A percentile compares a stretch with the other conserved stretches of the same genome.
phyloP scores from a whole-genome alignment of 352 stramenopile genomes.

The Phytophthora foliorum region DNA sequence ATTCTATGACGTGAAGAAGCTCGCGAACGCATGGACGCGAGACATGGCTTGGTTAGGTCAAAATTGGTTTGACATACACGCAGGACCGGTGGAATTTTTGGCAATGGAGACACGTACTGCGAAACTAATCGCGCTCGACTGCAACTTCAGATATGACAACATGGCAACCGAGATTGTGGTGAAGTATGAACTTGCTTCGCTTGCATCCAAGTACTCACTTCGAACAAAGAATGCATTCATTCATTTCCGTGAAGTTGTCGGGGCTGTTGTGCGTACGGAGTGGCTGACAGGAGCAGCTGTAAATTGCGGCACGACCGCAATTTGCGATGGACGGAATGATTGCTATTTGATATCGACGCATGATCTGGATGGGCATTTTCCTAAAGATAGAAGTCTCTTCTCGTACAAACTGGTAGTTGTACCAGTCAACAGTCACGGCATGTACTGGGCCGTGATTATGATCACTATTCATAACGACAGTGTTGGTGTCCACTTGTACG shows the following conservation, averaged over 20 bases:
- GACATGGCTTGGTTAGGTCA: neutral
- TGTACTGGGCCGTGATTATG: conserved; percentile 1
- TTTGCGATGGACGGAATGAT: conserved; percentile 1
- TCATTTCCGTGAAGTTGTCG: conserved; percentile 2
- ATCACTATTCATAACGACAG: neutral
- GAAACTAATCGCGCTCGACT: neutral
- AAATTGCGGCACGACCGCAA: neutral
- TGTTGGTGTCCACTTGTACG: neutral
- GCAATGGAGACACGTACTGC: neutral
- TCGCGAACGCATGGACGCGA: neutral
- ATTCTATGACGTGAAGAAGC: neutral
- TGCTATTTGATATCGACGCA: conserved; percentile 1
- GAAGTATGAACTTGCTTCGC: neutral
- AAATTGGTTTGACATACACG: neutral
- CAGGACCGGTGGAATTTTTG: neutral
- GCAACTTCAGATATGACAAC: neutral
- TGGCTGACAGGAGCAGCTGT: conserved; percentile 3
- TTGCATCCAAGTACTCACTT: neutral
- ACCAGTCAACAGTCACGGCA: neutral
- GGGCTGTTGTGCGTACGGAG: neutral
- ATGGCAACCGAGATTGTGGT: neutral
- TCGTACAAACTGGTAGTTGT: conserved; percentile 5
- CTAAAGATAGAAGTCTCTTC: neutral
- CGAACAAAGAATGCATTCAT: neutral
- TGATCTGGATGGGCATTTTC: conserved; percentile 9